Evolutionary conservation across 345 rosid species (phyloP).

Genomic region (Trapa bicornis): DNA sequence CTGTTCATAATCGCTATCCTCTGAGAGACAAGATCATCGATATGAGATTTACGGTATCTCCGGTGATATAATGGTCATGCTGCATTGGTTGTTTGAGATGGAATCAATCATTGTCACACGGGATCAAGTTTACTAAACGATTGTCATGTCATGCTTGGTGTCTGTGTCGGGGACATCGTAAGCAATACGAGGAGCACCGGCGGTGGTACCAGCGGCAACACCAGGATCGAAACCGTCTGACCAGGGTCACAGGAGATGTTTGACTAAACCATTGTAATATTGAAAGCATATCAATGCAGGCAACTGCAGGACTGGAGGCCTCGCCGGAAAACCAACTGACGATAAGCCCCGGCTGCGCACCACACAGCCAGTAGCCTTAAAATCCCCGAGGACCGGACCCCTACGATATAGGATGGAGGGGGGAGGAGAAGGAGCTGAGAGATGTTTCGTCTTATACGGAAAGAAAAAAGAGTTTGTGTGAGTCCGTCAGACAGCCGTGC

Average conservation of each 20-base stretch:
- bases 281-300: neutral
- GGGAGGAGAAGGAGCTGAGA: neutral
- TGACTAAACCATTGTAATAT: constrained; percentile 7
- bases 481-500: constrained; percentile 12
- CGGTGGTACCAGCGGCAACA: constrained; percentile 12
- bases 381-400: too few species aligned
- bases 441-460: neutral
- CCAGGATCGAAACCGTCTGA: constrained; percentile 5
- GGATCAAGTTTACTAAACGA: constrained; percentile 2
- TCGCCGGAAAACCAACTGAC: neutral
- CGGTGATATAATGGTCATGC: neutral
- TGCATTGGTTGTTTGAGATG: neutral
- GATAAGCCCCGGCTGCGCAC: neutral
- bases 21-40: constrained; percentile 25
- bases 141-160: neutral
- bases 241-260: constrained; percentile 5
- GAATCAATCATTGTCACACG: neutral
- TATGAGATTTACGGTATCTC: constrained; percentile 26
- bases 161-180: constrained; percentile 7
- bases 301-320: too few species aligned
- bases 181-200: constrained; percentile 12
- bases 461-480: neutral
- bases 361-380: neutral
- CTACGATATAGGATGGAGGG: neutral
- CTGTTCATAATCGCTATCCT: too few species aligned